These are phyloP conservation scores for Theobroma grandiflorum DNA, from an alignment of 441 rosid genomes.

Conservation along the genomic window DNA sequence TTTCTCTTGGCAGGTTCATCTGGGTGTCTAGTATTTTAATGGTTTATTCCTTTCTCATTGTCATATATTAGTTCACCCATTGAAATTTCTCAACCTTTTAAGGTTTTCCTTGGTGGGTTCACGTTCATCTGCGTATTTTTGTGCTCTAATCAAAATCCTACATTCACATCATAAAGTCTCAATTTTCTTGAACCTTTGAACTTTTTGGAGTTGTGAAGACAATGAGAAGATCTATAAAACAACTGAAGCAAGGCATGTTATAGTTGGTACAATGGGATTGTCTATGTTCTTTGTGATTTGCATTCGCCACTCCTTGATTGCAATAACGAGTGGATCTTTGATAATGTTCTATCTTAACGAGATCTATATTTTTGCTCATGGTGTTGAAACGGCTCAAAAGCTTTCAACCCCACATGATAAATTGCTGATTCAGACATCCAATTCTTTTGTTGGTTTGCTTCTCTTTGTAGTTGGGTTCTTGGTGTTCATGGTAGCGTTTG, in stretches of 20 bases:
- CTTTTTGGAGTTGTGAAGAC: slow-evolving; percentile 12
- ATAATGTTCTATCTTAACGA: slow-evolving; percentile 62
- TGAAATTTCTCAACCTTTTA: neutral
- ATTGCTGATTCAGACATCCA: slow-evolving; percentile 53
- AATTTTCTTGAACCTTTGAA: neutral
- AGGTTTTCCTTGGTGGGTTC: neutral
- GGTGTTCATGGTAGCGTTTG: slow-evolving; percentile 67
- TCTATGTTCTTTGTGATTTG: slow-evolving; percentile 53
- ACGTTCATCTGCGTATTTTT: neutral
- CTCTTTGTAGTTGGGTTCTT: slow-evolving; percentile 54
- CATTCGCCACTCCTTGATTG: slow-evolving; percentile 50
- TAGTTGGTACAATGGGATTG: slow-evolving; percentile 33
- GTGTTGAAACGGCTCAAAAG: slow-evolving; percentile 46
- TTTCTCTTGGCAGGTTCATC: slow-evolving; percentile 11
- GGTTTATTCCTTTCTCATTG: neutral
- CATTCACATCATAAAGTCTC: neutral
- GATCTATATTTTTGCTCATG: slow-evolving; percentile 47
- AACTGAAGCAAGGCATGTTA: neutral
- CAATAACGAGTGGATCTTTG: slow-evolving; percentile 47
- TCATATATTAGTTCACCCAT: neutral
- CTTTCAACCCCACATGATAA: slow-evolving; percentile 54
- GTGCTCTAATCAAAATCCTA: neutral
- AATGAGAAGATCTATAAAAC: neutral
- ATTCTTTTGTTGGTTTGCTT: slow-evolving; percentile 64
- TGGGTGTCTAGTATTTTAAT: neutral